Percentiles rank a stretch among this genome's conserved stretches.
These are phyloP conservation scores for Chenopodium album DNA, from an alignment of 148 eudicot genomes.

Conservation along the genomic window DNA sequence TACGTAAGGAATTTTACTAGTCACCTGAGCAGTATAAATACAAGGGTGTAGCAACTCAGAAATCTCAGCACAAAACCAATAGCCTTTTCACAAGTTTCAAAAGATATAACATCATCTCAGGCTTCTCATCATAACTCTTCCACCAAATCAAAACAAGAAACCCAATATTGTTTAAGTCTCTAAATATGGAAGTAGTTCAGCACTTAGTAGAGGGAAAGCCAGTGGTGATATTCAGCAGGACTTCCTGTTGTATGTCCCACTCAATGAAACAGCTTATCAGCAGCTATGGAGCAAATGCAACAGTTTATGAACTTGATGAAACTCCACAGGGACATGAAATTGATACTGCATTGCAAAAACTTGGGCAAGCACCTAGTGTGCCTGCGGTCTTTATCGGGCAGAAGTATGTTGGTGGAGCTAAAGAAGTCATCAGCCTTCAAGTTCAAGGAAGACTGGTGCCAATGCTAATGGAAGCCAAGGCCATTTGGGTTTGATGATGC, in stretches of 20 bases:
- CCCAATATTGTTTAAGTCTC: background rate
- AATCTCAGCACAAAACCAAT: background rate
- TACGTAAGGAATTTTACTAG: slow-evolving; percentile 1
- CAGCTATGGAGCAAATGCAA: slow-evolving; percentile 25
- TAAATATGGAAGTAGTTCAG: slow-evolving; percentile 7
- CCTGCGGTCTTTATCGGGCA: slow-evolving; percentile 39
- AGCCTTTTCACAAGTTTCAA: background rate
- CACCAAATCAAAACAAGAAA: background rate
- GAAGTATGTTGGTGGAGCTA: slow-evolving; percentile 28
- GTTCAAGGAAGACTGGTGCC: slow-evolving; percentile 21
- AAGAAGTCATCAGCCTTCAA: slow-evolving; percentile 37
- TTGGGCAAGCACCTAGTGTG: slow-evolving; percentile 27
- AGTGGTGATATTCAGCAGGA: slow-evolving; percentile 29
- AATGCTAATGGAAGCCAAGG: slow-evolving; percentile 24
- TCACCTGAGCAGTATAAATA: slow-evolving; percentile 14
- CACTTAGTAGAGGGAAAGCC: slow-evolving; percentile 17
- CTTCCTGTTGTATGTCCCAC: slow-evolving; percentile 29
- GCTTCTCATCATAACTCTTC: background rate
- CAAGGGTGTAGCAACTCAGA: slow-evolving; percentile 6
- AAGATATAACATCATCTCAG: background rate
- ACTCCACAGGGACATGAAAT: slow-evolving; percentile 27
- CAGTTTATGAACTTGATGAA: slow-evolving; percentile 28
- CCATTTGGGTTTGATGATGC: slow-evolving; percentile 20
- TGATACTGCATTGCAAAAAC: slow-evolving; percentile 30
- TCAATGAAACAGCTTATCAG: slow-evolving; percentile 26